These are phyloP conservation scores for Gracilaria domingensis DNA, from an alignment of 23 red algal species.

Conservation along the genomic window DNA sequence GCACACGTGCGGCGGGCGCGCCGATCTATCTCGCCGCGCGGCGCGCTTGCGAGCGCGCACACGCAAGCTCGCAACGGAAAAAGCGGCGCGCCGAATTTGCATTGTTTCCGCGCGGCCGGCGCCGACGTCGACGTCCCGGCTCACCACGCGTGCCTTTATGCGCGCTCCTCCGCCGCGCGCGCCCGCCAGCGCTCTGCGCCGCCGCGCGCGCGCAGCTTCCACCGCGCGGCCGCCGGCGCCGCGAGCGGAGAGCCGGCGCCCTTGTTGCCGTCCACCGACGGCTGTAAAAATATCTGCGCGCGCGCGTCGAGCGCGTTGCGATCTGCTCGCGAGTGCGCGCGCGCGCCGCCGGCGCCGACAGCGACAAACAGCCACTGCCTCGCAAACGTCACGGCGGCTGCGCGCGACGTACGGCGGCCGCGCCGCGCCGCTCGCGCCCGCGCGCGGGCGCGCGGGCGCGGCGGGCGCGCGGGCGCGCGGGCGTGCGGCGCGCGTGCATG, in stretches of 20 bases:
- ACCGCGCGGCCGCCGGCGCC: too few species aligned
- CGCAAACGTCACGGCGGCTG: too few species aligned
- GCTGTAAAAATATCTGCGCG: background rate
- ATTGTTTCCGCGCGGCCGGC: slow-evolving; percentile 17
- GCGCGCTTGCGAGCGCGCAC: background rate
- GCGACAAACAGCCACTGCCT: background rate
- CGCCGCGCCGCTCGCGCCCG: too few species aligned
- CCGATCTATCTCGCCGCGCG: slow-evolving; percentile 11
- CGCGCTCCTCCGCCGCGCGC: background rate
- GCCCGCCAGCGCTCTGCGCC: background rate
- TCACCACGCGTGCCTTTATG: background rate
- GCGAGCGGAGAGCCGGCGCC: background rate
- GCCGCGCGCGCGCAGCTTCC: too few species aligned
- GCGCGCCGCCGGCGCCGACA: too few species aligned
- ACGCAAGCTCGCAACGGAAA: background rate
- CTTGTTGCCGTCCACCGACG: background rate
- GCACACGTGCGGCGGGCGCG: background rate
- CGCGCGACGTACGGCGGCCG: too few species aligned
- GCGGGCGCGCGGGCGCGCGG: too few species aligned
- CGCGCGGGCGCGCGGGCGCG: too few species aligned
- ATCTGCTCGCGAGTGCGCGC: background rate
- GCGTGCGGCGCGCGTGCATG: too few species aligned
- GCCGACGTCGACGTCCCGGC: background rate
- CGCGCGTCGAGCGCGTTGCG: background rate
- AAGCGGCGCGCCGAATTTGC: background rate